Conservation (phyloP, 139 green algal species). For the Chlamydomonas schloesseri region DNA sequence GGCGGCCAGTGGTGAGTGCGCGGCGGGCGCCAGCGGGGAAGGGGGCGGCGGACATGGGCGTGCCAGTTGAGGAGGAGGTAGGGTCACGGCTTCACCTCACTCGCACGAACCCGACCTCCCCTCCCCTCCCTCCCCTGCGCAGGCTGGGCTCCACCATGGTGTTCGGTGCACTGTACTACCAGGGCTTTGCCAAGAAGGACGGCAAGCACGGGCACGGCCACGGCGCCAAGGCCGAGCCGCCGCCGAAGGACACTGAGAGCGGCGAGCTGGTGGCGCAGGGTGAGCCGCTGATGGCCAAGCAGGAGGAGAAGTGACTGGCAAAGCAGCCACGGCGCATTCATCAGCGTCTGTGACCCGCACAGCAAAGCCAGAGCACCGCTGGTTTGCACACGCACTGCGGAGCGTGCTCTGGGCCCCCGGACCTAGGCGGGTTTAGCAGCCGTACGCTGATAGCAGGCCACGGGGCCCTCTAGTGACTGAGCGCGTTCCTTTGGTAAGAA, state of each 20-base stretch:
- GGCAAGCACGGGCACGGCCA: conserved; percentile 16
- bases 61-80: too few relatives aligned
- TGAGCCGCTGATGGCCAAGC: neutral
- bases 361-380: too few relatives aligned
- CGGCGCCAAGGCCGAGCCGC: neutral
- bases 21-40: neutral
- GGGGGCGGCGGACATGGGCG: too few relatives aligned
- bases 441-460: too few relatives aligned
- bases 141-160: conserved; percentile 71
- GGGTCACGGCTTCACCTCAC: too few relatives aligned
- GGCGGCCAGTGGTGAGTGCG: conserved; percentile 72
- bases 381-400: too few relatives aligned
- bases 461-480: too few relatives aligned
- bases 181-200: conserved; percentile 65
- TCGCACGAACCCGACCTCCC: too few relatives aligned
- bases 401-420: too few relatives aligned
- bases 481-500: too few relatives aligned
- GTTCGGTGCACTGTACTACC: conserved; percentile 77
- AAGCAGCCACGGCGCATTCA: neutral
- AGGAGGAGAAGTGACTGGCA: neutral
- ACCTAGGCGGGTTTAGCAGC: too few relatives aligned
- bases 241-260: conserved; percentile 11
- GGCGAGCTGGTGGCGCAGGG: neutral
- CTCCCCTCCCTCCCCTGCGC: too few relatives aligned
- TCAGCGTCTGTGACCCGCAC: neutral